A percentile compares a stretch with the other conserved stretches of the same genome.
phyloP scores from a whole-genome alignment of 164 flowering plant genomes.

The Aristolochia contorta region DNA sequence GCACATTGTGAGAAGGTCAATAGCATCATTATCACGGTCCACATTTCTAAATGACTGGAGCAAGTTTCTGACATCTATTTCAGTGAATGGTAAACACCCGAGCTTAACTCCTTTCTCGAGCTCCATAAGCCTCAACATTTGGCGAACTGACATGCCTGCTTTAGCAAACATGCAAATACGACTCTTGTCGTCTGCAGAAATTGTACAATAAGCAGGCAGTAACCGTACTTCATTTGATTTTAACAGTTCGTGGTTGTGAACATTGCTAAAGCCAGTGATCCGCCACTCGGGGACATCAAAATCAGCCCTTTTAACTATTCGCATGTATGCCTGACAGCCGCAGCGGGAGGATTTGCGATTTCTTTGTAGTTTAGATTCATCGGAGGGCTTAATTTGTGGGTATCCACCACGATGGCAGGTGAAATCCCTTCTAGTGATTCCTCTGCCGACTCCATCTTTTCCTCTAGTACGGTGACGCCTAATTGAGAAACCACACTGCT shows the following conservation, averaged over 20 bases:
- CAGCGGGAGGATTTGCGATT: conserved; percentile 79
- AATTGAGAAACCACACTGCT: conserved; percentile 81
- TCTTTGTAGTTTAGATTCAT: conserved; percentile 64
- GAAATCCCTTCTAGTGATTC: conserved; percentile 76
- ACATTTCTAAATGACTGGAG: conserved; percentile 64
- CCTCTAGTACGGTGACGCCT: conserved; percentile 83
- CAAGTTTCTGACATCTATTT: conserved; percentile 69
- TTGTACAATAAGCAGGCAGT: conserved; percentile 55
- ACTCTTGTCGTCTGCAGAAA: conserved; percentile 66
- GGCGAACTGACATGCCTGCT: conserved; percentile 79
- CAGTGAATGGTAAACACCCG: conserved; percentile 70
- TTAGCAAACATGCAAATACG: conserved; percentile 78
- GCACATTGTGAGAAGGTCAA: conserved; percentile 68
- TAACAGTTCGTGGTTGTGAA: conserved; percentile 73
- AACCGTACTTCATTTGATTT: conserved; percentile 45
- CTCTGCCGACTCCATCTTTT: conserved; percentile 77
- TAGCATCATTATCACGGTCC: conserved; percentile 54
- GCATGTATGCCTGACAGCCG: conserved; percentile 78
- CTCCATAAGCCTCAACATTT: conserved; percentile 75
- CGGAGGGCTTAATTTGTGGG: conserved; percentile 65
- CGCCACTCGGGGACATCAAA: conserved; percentile 87
- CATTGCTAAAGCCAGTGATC: conserved; percentile 63
- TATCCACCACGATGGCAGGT: conserved; percentile 81
- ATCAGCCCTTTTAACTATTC: conserved; percentile 68
- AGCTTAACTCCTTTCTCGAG: conserved; percentile 70